A percentile compares a stretch with the other conserved stretches of the same genome.
phyloP scores from a whole-genome alignment of 1,139 yeast genomes.

The Eremothecium sinecaudum region DNA sequence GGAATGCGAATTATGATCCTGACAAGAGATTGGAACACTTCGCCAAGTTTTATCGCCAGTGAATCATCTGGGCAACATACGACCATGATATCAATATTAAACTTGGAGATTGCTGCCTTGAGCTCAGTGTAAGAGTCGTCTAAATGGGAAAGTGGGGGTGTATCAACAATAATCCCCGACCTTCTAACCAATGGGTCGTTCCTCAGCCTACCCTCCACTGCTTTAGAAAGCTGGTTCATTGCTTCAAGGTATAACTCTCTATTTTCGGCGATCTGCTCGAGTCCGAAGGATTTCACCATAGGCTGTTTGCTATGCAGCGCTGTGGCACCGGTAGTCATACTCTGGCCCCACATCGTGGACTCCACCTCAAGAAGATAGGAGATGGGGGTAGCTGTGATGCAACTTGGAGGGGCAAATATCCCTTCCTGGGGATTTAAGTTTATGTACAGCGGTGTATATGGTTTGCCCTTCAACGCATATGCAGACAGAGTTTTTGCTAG shows the following conservation, averaged over 20 bases:
- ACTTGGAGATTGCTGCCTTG: slow-evolving; percentile 19
- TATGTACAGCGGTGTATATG: slow-evolving; percentile 58
- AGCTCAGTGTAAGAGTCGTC: slow-evolving; percentile 35
- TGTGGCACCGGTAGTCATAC: slow-evolving; percentile 82
- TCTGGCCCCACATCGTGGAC: slow-evolving; percentile 67
- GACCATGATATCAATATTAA: slow-evolving; percentile 44
- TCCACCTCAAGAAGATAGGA: slow-evolving; percentile 77
- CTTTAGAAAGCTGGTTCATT: slow-evolving; percentile 48
- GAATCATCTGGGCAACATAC: slow-evolving; percentile 49
- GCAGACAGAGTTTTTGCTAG: slow-evolving; percentile 59
- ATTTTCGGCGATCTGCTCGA: slow-evolving; percentile 52
- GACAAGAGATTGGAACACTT: slow-evolving; percentile 14
- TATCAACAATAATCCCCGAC: slow-evolving; percentile 70
- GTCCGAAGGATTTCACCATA: slow-evolving; percentile 69
- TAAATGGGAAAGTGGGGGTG: slow-evolving; percentile 54
- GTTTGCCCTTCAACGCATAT: slow-evolving; percentile 65
- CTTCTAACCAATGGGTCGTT: slow-evolving; percentile 45
- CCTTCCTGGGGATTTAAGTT: slow-evolving; percentile 78
- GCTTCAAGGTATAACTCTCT: slow-evolving; percentile 49
- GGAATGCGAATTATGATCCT: slow-evolving; percentile 23
- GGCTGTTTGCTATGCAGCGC: slow-evolving; percentile 82
- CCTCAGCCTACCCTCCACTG: slow-evolving; percentile 47
- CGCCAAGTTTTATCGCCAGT: slow-evolving; percentile 36
- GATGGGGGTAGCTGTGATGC: slow-evolving; percentile 74
- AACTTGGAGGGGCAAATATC: slow-evolving; percentile 74